Evolutionary conservation across 257 asterid genomes (phyloP), one percentile per base, ranked within the genome.

Genomic region (Anisodus acutangulus): DNA sequence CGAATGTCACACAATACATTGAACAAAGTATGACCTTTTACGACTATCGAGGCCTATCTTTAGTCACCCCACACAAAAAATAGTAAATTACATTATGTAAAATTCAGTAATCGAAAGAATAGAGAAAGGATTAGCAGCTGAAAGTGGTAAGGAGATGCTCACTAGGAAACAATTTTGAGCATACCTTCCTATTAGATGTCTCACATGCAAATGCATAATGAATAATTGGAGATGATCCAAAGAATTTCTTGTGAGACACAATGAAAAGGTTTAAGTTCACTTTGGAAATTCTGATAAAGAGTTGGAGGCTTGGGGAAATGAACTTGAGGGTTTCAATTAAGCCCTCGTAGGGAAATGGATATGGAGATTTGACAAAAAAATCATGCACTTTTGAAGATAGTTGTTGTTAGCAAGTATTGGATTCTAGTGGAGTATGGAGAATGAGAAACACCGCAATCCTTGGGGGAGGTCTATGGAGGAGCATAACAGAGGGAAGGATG

Each of bases 361-460:
- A 31, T 67, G 74, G 47, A 67, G 47, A 67, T 67, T 67, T 67
- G 74, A 35, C 19, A 67, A 67, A 66, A 67, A 67, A 67, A 67
- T 67, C 74, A 67, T 35, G 74, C 49, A 67, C 74, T 67, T 67
- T 67, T 66, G 47, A 35, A 67, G 74, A 6, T 35, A 67, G 49
- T 67, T n/a, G 19, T 31, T 67, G 72, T 49, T 67, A 35, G 72
- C 15, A 66, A 12, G 72, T 31, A 66, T 31, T 31, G 35, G 35
- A 31, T 31, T 31, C 35, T 31, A 6, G n/a, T 31, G 47, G 19
- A n/a, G 43, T 67, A 67, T 67, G 74, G 74, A 67, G 74, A 67
- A 35, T 67, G 74, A 47, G 6, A 37, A 67, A 66, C 72, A 66
- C 26, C n/a, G 12, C 45, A 2, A 66, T 31, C 72, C 45, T 66